Base-by-base conservation (phyloP, 2,329 filamentous ascomycete species). In the Cercospora sp. region DNA sequence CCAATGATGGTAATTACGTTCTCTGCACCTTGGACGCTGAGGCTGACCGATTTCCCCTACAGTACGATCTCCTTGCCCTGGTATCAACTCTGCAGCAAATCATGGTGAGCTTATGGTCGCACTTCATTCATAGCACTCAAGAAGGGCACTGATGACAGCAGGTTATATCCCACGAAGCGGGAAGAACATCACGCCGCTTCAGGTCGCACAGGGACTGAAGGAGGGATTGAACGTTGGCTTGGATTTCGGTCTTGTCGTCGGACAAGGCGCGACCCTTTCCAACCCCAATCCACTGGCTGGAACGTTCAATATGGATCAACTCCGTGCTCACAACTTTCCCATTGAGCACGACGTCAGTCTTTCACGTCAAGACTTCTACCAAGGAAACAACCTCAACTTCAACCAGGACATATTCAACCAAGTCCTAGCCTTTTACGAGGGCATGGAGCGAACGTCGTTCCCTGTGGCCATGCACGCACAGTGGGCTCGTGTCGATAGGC, bases 311-410 rank as follows among this genome's bases (percentile, higher is more conserved):
- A 36, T 65, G 33, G 33, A 31, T 16, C 57, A 65, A 28, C 31
- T 65, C 9, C 30, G 48, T 18, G 42, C 51, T 30, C 64, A 66
- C 16, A 66, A 76, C 67, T 75, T 74, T 30, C 71, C 74, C 10
- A 79, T 79, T 57, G 78, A 80, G 67, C 77, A 79, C 69, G 77
- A 79, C 63, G 76, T 69, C 23, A 74, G 72, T n/a, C 64, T 80
- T 39, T 75, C 70, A 16, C 73, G 78, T 30, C 69, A 72, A 7
- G 78, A 80, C 66, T 68, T 70, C 45, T 74, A 67, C 61, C 71
- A 75, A 28, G 76, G 77, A 5, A 72, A 78, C 68, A 74, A 79
- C 65, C 71, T 75, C 66, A 70, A 63, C 28, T 80, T 80, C 71
- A 76, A 79, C 66, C 69, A 74, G 36, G 73, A 70, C 8, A 78